Conservation (phyloP, 2,329 filamentous ascomycete genomes). For the Fusarium praegraminearum region DNA sequence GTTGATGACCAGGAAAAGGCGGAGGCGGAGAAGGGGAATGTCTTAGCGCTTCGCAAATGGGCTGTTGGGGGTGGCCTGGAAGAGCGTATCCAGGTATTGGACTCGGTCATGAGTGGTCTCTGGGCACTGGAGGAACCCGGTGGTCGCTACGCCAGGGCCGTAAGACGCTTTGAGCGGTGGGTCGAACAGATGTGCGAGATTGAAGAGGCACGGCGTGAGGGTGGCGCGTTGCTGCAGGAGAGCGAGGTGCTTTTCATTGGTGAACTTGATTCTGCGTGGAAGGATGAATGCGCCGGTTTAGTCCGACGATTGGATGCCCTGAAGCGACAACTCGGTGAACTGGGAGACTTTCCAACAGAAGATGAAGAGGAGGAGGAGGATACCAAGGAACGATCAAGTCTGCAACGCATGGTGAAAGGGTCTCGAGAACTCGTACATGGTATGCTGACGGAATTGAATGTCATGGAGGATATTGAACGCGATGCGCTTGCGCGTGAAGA, state of each 20-base stretch:
- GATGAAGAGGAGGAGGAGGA: conserved; percentile 17
- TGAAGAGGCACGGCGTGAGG: conserved; percentile 57
- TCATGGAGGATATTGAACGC: conserved; percentile 72
- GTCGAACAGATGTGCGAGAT: conserved; percentile 61
- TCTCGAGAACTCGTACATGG: conserved; percentile 64
- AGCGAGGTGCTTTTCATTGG: conserved; percentile 62
- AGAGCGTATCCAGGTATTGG: conserved; percentile 68
- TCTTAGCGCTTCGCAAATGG: conserved; percentile 66
- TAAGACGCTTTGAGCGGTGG: conserved; percentile 72
- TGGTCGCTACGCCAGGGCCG: conserved; percentile 67
- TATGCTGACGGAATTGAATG: conserved; percentile 72
- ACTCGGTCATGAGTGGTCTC: conserved; percentile 66
- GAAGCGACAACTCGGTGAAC: conserved; percentile 60
- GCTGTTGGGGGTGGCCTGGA: conserved; percentile 58
- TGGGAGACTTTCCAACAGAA: conserved; percentile 53
- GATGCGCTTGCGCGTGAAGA: conserved; percentile 68
- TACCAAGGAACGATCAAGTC: conserved; percentile 49
- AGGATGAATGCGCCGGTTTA: conserved; percentile 66
- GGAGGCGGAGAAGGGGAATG: conserved; percentile 63
- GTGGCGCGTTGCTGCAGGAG: conserved; percentile 52
- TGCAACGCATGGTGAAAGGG: conserved; percentile 62
- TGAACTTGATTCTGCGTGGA: conserved; percentile 69
- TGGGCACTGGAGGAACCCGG: conserved; percentile 68
- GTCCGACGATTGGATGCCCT: conserved; percentile 67
- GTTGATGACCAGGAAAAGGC: conserved; percentile 56